These are phyloP conservation scores for Salvia hispanica DNA, from an alignment of 257 asterid genomes.

Conservation along the genomic window DNA sequence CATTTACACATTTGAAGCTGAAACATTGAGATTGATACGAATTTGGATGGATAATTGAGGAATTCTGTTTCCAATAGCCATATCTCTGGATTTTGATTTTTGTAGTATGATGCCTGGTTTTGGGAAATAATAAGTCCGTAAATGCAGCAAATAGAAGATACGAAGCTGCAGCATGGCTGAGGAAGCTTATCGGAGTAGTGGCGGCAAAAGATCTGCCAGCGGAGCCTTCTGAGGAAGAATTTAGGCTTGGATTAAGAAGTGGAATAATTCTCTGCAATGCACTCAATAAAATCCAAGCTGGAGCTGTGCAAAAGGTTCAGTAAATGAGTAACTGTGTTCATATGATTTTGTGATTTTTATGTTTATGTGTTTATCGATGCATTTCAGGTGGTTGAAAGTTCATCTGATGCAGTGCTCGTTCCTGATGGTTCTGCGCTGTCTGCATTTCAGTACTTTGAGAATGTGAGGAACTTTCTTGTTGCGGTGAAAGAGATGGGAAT, in stretches of 20 bases:
- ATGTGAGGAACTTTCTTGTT: slow-evolving; percentile 80
- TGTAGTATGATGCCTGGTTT: slow-evolving; percentile 9
- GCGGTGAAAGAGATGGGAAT: slow-evolving; percentile 87
- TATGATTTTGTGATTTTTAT: neutral
- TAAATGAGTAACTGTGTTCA: slow-evolving; percentile 1
- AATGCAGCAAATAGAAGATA: slow-evolving; percentile 76
- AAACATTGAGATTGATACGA: neutral
- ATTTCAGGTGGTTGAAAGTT: slow-evolving; percentile 81
- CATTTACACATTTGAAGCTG: neutral
- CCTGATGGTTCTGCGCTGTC: slow-evolving; percentile 91
- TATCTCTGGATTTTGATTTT: neutral
- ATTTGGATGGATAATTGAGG: slow-evolving; percentile 12
- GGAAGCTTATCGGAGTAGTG: slow-evolving; percentile 85
- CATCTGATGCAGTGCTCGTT: slow-evolving; percentile 58
- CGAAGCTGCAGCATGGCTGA: slow-evolving; percentile 89
- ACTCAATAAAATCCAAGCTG: slow-evolving; percentile 81
- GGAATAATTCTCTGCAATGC: slow-evolving; percentile 91
- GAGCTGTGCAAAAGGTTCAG: slow-evolving; percentile 81
- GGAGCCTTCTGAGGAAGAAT: slow-evolving; percentile 96
- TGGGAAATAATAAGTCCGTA: slow-evolving; percentile 20
- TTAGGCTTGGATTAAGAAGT: slow-evolving; percentile 84
- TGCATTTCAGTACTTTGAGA: slow-evolving; percentile 89
- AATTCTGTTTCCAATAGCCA: neutral
- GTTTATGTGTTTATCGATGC: slow-evolving; percentile 14
- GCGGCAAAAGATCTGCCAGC: slow-evolving; percentile 93